Conservation (phyloP, 2,329 filamentous ascomycete genomes). For the Pyricularia sp. region DNA sequence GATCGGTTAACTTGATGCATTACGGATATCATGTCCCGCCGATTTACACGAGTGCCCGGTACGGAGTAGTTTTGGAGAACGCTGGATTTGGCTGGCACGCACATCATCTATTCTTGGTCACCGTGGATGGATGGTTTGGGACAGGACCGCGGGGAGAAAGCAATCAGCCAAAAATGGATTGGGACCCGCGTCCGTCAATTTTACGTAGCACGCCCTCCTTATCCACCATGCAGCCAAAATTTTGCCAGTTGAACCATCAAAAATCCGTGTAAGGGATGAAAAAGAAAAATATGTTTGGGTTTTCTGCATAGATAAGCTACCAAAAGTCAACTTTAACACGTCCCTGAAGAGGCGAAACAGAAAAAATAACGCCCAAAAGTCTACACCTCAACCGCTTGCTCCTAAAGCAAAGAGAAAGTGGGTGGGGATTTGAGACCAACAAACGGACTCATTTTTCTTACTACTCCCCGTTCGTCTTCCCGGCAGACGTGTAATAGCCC, state of each 20-base stretch:
- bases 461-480: neutral
- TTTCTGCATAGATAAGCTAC: neutral
- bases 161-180: neutral
- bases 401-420: too few species aligned
- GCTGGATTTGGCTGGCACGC: neutral
- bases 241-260: neutral
- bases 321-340: neutral
- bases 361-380: neutral
- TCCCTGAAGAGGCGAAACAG: neutral
- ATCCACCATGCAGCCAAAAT: neutral
- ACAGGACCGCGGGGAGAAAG: neutral
- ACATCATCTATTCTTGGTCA: neutral
- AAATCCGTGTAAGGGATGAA: neutral
- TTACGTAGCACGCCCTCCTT: neutral
- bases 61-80: neutral
- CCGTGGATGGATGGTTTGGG: neutral
- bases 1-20: neutral
- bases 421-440: neutral
- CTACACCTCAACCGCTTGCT: too few species aligned
- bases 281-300: neutral
- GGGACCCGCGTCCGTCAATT: neutral
- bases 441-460: neutral
- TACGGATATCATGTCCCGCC: neutral
- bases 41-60: neutral
- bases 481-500: neutral